Conservation (phyloP, 805 yeast genomes). For the Candida chauliodis region DNA sequence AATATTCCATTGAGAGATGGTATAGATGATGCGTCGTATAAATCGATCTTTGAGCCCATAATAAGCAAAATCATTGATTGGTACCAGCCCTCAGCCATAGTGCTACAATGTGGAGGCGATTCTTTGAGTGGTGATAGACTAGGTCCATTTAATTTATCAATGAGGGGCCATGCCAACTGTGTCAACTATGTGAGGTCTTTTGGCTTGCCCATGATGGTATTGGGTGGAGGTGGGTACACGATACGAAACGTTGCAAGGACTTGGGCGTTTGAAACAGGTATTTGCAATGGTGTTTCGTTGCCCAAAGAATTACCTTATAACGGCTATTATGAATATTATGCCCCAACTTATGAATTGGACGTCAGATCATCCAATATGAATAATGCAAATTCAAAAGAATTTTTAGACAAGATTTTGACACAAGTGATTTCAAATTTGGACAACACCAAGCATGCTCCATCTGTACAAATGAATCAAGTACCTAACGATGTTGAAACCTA, state of each 20-base stretch:
- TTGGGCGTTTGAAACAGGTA: conserved; percentile 93
- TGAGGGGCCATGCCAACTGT: conserved; percentile 95
- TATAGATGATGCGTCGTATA: conserved; percentile 86
- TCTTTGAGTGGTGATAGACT: conserved; percentile 92
- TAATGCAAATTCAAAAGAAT: conserved; percentile 92
- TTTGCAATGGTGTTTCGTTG: conserved; percentile 73
- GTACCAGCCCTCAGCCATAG: conserved; percentile 95
- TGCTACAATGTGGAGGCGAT: conserved; percentile 97
- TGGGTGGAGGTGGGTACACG: conserved; percentile 99
- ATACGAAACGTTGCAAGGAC: conserved; percentile 94
- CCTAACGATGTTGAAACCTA: conserved; percentile 82
- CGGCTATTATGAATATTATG: conserved; percentile 95
- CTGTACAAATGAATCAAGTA: conserved; percentile 86
- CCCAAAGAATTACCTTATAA: conserved; percentile 83
- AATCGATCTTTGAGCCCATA: conserved; percentile 85
- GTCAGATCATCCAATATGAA: conserved; percentile 96
- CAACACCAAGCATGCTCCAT: conserved; percentile 91
- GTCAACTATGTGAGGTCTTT: conserved; percentile 81
- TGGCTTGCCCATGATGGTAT: conserved; percentile 84
- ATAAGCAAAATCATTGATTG: conserved; percentile 72
- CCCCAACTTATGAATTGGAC: conserved; percentile 93
- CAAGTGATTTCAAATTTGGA: conserved; percentile 77
- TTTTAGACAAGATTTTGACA: conserved; percentile 75
- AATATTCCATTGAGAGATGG: conserved; percentile 96
- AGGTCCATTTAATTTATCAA: conserved; percentile 92